Percentiles rank a stretch among this genome's conserved stretches.
These are phyloP conservation scores for Myxozyma udenii DNA, from an alignment of 805 yeast genomes.

Conservation along the genomic window DNA sequence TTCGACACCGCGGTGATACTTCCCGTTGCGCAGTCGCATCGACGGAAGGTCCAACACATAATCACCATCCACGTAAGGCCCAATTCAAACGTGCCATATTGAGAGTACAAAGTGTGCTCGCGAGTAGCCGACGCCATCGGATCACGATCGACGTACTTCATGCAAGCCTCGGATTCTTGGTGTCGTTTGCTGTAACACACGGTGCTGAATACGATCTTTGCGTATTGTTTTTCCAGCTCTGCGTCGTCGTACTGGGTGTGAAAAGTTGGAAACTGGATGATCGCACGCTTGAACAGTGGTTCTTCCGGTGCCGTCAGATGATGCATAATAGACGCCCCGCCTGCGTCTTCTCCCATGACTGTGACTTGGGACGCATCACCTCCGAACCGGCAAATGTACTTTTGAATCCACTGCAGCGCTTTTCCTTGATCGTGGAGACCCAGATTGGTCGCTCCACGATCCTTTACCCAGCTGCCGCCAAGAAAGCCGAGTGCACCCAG, in stretches of 20 bases:
- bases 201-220: slow-evolving; percentile 7
- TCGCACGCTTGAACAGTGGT: slow-evolving; percentile 24
- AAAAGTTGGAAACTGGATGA: slow-evolving; percentile 24
- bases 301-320: slow-evolving; percentile 34
- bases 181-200: slow-evolving; percentile 9
- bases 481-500: slow-evolving; percentile 41
- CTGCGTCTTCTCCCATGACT: slow-evolving; percentile 43
- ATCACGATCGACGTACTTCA: slow-evolving; percentile 5
- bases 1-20: slow-evolving; percentile 8
- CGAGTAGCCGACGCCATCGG: slow-evolving; percentile 13
- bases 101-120: slow-evolving; percentile 5
- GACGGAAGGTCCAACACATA: slow-evolving; percentile 21
- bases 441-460: slow-evolving; percentile 36
- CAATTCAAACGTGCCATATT: slow-evolving; percentile 25
- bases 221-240: slow-evolving; percentile 11
- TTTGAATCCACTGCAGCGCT: slow-evolving; percentile 41
- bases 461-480: slow-evolving; percentile 33
- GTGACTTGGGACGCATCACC: slow-evolving; percentile 41
- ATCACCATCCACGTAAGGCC: slow-evolving; percentile 24
- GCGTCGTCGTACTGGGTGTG: slow-evolving; percentile 22
- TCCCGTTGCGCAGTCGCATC: slow-evolving; percentile 15
- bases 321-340: slow-evolving; percentile 40
- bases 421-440: slow-evolving; percentile 41
- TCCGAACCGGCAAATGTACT: slow-evolving; percentile 40
- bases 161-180: slow-evolving; percentile 16